Conservation (phyloP, 73 alveolate species). For the Paramecium primaurelia region DNA sequence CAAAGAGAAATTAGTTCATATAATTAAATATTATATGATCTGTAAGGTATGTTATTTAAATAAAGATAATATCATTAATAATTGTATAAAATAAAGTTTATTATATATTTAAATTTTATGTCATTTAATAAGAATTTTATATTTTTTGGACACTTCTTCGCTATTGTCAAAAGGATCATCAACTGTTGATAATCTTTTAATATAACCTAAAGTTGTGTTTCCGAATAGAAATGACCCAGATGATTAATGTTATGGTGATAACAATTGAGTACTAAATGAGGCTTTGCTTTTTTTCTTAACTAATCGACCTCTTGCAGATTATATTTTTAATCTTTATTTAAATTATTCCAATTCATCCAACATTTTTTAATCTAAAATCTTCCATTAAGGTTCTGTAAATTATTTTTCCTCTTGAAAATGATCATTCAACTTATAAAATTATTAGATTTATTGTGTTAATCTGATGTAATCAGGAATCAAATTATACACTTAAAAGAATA, state of each 20-base stretch:
- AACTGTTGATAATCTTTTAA: slow-evolving; percentile 12
- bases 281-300: neutral
- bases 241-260: neutral
- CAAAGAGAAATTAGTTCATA: neutral
- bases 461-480: neutral
- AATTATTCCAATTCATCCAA: neutral
- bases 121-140: neutral
- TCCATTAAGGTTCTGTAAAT: neutral
- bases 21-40: too few relatives aligned
- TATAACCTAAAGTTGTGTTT: slow-evolving; percentile 21
- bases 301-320: neutral
- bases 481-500: neutral
- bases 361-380: neutral
- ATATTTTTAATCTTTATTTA: neutral
- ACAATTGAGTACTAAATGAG: neutral
- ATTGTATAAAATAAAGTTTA: neutral
- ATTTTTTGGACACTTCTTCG: neutral
- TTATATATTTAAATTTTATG: neutral
- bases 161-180: slow-evolving; percentile 33
- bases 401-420: neutral
- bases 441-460: neutral
- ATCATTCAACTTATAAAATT: neutral
- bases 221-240: neutral
- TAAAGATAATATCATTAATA: neutral
- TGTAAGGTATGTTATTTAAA: neutral